Evolutionary conservation across 768 basidiomycete species (phyloP), one percentile per base, ranked within the genome.

Genomic region (Lyophyllum shimeji): DNA sequence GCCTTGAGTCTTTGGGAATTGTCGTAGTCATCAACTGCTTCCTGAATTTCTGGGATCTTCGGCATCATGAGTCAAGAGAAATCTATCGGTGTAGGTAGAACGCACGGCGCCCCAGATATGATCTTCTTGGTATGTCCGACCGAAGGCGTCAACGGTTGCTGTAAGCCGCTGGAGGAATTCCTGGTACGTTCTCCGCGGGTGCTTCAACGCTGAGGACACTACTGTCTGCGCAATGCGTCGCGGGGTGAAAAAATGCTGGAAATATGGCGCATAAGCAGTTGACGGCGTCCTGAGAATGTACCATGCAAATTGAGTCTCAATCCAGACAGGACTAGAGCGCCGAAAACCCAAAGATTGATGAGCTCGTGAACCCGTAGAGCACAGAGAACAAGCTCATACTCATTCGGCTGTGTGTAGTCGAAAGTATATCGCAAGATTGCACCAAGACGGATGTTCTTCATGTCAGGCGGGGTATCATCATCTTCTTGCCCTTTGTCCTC

Each of bases 281-380:
- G 81, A 75, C 0, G 89, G 83, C 7, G 50, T 61, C 17, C 71
- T 67, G 24, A 91, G 69, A 31, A 82, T 78, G 65, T 90, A 90
- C 76, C 82, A 84, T 0, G 86, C 85, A 51, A 75, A 78, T 17
- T 74, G 59, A 0, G 89, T 90, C 60, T 89, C 83, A 21, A 93
- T 74, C 55, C 76, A 89, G 9, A 90, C 68, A 1, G 86, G 81
- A 17, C 89, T 90, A 20, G 46, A 9, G 55, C 20, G 13, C 37
- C n/a, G 18, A 4, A 53, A 54, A 21, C 3, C 12, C 46, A 39
- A n/a, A 46, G 40, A 18, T 59, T 40, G 29, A 50, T 44, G 34
- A 29, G 20, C 51, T 37, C 52, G 53, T 7, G 15, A 24, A 51
- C 27, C 47, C 13, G 33, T 13, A 56, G 25, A 52, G 42, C n/a